phyloP scores from a whole-genome alignment of 768 basidiomycete species.

The Lyophyllum semitale region DNA sequence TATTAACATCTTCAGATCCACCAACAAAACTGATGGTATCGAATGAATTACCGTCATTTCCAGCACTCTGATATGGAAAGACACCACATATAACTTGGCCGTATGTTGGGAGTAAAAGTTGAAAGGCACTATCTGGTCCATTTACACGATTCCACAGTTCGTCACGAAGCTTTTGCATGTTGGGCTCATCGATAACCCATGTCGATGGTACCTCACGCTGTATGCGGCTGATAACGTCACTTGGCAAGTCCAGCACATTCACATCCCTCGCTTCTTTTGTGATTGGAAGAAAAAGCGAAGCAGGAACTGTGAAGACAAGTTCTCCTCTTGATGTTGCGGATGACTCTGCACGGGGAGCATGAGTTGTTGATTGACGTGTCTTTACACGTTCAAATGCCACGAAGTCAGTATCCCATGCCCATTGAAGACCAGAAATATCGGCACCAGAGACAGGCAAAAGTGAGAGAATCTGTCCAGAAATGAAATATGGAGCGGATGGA shows the following conservation, averaged over 20 bases:
- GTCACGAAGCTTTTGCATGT: background rate
- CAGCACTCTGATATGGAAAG: background rate
- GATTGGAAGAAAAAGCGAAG: background rate
- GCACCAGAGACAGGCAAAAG: background rate
- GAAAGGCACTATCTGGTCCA: background rate
- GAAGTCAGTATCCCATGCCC: conserved; percentile 18
- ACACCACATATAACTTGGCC: background rate
- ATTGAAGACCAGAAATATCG: background rate
- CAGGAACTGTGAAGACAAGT: background rate
- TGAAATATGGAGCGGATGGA: conserved; percentile 9
- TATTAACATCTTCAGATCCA: background rate
- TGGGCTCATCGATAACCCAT: background rate
- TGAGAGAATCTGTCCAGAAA: conserved; percentile 19
- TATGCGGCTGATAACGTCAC: background rate
- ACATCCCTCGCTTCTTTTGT: background rate
- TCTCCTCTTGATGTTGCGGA: background rate
- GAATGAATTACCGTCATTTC: background rate
- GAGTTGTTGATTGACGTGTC: background rate
- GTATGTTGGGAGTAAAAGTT: background rate
- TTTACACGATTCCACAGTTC: background rate
- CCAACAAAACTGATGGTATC: background rate
- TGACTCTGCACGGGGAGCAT: background rate
- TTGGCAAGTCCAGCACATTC: background rate
- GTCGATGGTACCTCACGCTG: background rate
- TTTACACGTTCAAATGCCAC: conserved; percentile 12